Conservation (phyloP, 1,139 yeast genomes). For the Kazachstania sp. region DNA sequence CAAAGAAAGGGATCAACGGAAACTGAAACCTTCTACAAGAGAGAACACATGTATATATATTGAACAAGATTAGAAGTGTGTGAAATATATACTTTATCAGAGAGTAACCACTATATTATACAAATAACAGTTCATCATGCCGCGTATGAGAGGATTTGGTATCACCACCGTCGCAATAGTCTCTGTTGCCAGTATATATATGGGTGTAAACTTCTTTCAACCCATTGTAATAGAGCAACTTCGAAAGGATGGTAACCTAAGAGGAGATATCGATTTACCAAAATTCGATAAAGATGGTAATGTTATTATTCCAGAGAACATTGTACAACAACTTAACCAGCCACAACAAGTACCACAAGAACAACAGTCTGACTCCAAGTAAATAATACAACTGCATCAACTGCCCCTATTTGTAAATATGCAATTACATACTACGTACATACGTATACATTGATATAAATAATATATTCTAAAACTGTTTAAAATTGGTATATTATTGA, state of each 20-base stretch:
- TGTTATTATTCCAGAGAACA: not conserved
- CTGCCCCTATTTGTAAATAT: no score
- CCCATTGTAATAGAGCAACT: constrained; percentile 65
- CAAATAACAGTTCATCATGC: constrained; percentile 20
- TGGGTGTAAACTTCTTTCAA: constrained; percentile 61
- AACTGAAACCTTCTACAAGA: no score
- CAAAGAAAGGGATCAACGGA: no score
- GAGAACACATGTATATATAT: no score
- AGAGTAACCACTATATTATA: no score
- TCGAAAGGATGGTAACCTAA: constrained; percentile 56
- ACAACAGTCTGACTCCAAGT: not conserved
- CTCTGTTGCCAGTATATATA: constrained; percentile 36
- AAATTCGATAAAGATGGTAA: constrained; percentile 9
- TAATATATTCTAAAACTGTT: no score
- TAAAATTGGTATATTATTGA: no score
- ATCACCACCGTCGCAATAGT: constrained; percentile 32
- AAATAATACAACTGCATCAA: not conserved
- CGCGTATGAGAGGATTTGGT: constrained; percentile 33
- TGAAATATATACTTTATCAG: no score
- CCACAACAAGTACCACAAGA: no score
- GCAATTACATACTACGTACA: no score
- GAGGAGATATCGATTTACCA: constrained; percentile 47
- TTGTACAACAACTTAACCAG: not conserved
- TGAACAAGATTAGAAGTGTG: no score
- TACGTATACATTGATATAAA: no score